Conservation (phyloP, 345 rosid genomes). For the Citrus unshiu region DNA sequence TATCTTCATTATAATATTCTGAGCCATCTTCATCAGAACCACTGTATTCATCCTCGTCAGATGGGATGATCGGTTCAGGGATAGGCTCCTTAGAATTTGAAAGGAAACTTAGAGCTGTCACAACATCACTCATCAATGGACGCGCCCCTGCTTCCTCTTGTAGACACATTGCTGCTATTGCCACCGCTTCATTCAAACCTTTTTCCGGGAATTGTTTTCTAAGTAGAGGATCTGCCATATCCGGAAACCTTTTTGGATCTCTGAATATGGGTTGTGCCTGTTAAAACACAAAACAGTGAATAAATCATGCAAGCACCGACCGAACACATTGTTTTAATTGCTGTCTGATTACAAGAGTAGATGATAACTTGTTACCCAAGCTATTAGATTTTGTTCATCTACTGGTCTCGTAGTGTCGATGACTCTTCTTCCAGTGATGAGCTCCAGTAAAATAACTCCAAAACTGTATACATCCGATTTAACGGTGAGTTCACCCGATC, state of each 20-base stretch:
- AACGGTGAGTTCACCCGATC: constrained; percentile 46
- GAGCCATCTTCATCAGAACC: not conserved
- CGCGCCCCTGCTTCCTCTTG: constrained; percentile 77
- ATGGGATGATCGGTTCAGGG: constrained; percentile 17
- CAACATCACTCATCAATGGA: constrained; percentile 74
- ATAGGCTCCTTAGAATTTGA: constrained; percentile 32
- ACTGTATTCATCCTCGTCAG: not conserved
- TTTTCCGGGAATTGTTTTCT: constrained; percentile 51
- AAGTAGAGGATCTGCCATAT: constrained; percentile 74
- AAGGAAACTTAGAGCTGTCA: constrained; percentile 69
- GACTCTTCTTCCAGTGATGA: constrained; percentile 67
- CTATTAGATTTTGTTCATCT: constrained; percentile 67
- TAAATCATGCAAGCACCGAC: not conserved
- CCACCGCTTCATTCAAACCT: constrained; percentile 79
- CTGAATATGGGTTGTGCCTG: constrained; percentile 73
- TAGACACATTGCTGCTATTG: constrained; percentile 82
- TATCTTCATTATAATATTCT: not conserved
- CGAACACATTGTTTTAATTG: not conserved
- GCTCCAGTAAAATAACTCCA: constrained; percentile 74
- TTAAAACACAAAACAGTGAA: not conserved
- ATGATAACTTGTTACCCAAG: constrained; percentile 54
- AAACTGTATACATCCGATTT: constrained; percentile 79
- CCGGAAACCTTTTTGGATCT: constrained; percentile 65
- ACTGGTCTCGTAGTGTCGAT: constrained; percentile 61
- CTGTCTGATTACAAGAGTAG: not conserved